phyloP scores from a whole-genome alignment of 306 rosid species.

The Castanospermum australe region DNA sequence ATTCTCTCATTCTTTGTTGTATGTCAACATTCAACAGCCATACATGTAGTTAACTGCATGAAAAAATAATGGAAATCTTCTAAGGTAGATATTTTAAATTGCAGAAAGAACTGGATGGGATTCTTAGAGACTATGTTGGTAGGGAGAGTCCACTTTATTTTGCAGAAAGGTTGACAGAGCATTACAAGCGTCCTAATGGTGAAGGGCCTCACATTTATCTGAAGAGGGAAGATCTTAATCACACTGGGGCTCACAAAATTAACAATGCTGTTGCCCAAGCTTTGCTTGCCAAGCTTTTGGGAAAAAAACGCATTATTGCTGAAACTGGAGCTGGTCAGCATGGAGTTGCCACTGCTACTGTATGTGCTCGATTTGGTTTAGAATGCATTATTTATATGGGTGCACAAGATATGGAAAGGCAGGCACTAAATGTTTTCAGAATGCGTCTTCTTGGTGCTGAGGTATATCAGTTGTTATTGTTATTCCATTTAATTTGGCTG shows the following conservation, averaged over 20 bases:
- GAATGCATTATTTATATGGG: slow-evolving; percentile 94
- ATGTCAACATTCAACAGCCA: background rate
- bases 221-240: slow-evolving; percentile 99
- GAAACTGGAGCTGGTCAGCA: slow-evolving; percentile 99
- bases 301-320: slow-evolving; percentile 86
- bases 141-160: slow-evolving; percentile 94
- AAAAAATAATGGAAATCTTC: too few species aligned
- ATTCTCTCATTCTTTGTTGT: background rate
- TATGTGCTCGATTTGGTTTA: slow-evolving; percentile 91
- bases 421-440: slow-evolving; percentile 92
- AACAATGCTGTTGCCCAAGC: slow-evolving; percentile 97
- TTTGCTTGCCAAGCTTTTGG: slow-evolving; percentile 84
- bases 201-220: slow-evolving; percentile 86
- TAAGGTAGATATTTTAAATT: slow-evolving; percentile 31
- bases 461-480: slow-evolving; percentile 50
- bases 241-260: slow-evolving; percentile 97
- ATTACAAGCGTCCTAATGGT: slow-evolving; percentile 76
- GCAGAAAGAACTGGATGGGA: slow-evolving; percentile 75
- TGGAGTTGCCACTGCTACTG: slow-evolving; percentile 98
- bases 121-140: slow-evolving; percentile 90
- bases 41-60: background rate
- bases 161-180: slow-evolving; percentile 92
- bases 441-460: slow-evolving; percentile 98
- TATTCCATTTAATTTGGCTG: background rate
- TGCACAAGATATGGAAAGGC: slow-evolving; percentile 98